Evolutionary conservation across 805 yeast genomes (phyloP), one percentile per base, ranked within the genome.

Genomic region (Starmerella vitae): DNA sequence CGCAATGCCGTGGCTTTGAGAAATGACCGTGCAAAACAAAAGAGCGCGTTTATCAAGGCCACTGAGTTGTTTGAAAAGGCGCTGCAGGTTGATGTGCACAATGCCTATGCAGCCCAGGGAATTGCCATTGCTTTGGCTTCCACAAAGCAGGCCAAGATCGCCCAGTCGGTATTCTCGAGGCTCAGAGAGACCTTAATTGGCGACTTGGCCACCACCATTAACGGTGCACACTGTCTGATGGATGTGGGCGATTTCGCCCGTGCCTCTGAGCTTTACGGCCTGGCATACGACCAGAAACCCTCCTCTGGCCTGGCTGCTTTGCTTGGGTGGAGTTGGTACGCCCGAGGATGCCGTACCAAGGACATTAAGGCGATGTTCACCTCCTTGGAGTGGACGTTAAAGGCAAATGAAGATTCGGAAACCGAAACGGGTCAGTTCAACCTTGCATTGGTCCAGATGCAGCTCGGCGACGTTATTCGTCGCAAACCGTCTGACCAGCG

Each of bases 71-170:
- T 75, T 58, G 81, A 84, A 53, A 91, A 91, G 61, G 95, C 84
- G 1, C 63, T 91, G 38, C 76, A 80, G 36, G 61, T 85, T 21
- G 97, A 91, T 61, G 74, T 86, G 2, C 67, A 70, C 49, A 83
- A 88, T 56, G 88, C 86, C 1, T 91, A 78, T 63, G 99, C 98
- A 4, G 97, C 98, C 1, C 98, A 91, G 60, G 99, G 99, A 39
- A 68, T 91, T 45, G 97, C 96, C 1, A 84, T 91, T 40, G 74
- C 85, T 4, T 80, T 84, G 58, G 93, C 93, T 9, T 96, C 88
- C 53, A 78, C 76, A 52, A 76, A 81, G 49, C 56, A 55, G 19
- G 62, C 73, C 25, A 75, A 73, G 20, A 67, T 76, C 44, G 94
- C 97, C 0, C 66, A 86, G 52, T 93, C 83, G 48, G 77, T 86